Percentiles rank a stretch among this genome's conserved stretches.
phyloP scores from a whole-genome alignment of 139 green algal genomes.

The Chlamydomonas applanata region DNA sequence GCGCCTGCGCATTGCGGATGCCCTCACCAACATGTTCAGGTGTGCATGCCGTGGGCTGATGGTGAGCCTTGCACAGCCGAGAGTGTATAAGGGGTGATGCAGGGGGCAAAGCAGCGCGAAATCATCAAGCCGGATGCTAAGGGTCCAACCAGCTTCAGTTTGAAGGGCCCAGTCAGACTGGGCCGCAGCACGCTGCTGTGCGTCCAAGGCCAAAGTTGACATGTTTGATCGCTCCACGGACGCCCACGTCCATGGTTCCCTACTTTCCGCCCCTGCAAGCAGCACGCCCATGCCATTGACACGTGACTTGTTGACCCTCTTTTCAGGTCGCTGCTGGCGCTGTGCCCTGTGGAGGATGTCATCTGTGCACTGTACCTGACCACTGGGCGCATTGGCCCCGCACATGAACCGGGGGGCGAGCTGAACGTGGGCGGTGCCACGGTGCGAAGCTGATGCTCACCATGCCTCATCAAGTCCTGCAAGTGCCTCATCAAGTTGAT shows the following conservation, averaged over 20 bases:
- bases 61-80: neutral
- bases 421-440: conserved; percentile 72
- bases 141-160: no score
- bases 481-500: no score
- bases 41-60: neutral
- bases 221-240: no score
- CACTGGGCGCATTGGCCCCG: conserved; percentile 69
- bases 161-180: no score
- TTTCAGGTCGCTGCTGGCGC: conserved; percentile 9
- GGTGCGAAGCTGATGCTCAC: no score
- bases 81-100: neutral
- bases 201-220: no score
- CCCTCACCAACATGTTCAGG: conserved; percentile 41
- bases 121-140: no score
- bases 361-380: conserved; percentile 70
- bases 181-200: no score
- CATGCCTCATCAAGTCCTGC: no score
- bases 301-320: neutral
- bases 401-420: conserved; percentile 57
- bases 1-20: conserved; percentile 57
- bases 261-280: no score
- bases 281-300: no score
- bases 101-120: neutral
- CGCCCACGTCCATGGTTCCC: no score
- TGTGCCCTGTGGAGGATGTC: conserved; percentile 56